These are phyloP conservation scores for Pseudopyrenochaeta lycopersici DNA, from an alignment of 2,329 filamentous ascomycete species.

Conservation along the genomic window DNA sequence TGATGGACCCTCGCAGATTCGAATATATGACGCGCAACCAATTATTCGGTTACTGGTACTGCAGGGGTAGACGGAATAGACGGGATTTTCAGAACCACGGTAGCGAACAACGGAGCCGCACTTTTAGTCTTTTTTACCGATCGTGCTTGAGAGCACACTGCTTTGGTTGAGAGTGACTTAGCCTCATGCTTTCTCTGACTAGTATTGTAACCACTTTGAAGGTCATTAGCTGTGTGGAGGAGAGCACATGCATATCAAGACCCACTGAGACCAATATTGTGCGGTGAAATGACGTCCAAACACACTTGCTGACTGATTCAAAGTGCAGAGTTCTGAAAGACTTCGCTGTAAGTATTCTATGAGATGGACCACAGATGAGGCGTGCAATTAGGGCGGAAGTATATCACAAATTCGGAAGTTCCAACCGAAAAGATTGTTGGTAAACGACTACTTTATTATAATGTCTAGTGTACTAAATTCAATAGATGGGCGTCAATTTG, in stretches of 20 bases:
- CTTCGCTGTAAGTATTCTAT: background rate
- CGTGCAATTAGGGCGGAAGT: background rate
- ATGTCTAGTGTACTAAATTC: too few species aligned
- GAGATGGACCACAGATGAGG: background rate
- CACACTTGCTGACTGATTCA: too few species aligned
- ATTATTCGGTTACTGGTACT: background rate
- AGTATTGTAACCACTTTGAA: background rate
- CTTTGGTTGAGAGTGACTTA: background rate
- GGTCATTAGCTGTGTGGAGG: background rate
- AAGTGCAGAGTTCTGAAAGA: too few species aligned
- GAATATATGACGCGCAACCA: conserved; percentile 5
- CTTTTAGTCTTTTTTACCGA: background rate
- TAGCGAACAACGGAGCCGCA: background rate
- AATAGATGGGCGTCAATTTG: background rate
- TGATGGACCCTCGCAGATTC: conserved; percentile 9
- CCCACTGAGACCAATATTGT: too few species aligned
- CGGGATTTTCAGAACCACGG: background rate
- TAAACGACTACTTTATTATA: too few species aligned
- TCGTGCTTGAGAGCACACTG: background rate
- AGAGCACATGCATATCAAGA: background rate
- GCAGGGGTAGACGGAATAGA: background rate
- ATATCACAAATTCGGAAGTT: background rate
- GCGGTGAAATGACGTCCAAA: too few species aligned
- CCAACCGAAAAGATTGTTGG: too few species aligned
- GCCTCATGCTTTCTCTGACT: background rate